These are phyloP conservation scores for Malania oleifera DNA, from an alignment of 164 flowering plant genomes.

Conservation along the genomic window DNA sequence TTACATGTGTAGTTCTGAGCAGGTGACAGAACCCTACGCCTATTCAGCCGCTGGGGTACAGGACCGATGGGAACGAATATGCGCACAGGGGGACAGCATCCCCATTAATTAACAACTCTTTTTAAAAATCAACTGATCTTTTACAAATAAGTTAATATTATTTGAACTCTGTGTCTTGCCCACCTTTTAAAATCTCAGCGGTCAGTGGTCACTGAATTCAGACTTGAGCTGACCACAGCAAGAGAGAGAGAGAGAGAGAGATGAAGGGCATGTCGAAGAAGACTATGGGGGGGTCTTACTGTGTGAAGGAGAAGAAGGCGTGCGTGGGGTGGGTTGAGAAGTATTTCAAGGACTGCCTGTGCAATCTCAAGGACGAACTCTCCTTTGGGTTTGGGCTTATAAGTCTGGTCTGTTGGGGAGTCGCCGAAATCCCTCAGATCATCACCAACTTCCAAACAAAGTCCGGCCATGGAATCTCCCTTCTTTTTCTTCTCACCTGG, in stretches of 20 bases:
- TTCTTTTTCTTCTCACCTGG: constrained; percentile 82
- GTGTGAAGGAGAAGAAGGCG: constrained; percentile 51
- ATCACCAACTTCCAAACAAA: constrained; percentile 77
- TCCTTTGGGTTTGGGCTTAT: constrained; percentile 59
- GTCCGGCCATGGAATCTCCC: constrained; percentile 88
- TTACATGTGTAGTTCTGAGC: no score
- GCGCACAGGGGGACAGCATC: no score
- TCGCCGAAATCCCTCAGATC: constrained; percentile 93
- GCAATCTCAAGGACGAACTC: constrained; percentile 56
- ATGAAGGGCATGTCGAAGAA: not conserved
- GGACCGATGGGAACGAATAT: no score
- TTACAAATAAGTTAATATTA: no score
- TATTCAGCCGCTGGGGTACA: no score
- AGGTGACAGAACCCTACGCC: no score
- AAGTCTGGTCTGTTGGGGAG: constrained; percentile 73
- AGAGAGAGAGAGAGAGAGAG: constrained; percentile 17
- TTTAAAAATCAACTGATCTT: no score
- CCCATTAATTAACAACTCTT: no score
- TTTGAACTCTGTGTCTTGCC: no score
- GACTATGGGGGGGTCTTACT: constrained; percentile 19
- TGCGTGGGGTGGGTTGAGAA: constrained; percentile 65
- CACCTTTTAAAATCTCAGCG: no score
- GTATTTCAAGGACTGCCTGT: constrained; percentile 73
- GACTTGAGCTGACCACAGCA: constrained; percentile 6
- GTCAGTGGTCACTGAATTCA: no score